These are phyloP conservation scores for Schizosaccharomyces japonicus DNA, from an alignment of 805 yeast species.

Conservation along the genomic window DNA sequence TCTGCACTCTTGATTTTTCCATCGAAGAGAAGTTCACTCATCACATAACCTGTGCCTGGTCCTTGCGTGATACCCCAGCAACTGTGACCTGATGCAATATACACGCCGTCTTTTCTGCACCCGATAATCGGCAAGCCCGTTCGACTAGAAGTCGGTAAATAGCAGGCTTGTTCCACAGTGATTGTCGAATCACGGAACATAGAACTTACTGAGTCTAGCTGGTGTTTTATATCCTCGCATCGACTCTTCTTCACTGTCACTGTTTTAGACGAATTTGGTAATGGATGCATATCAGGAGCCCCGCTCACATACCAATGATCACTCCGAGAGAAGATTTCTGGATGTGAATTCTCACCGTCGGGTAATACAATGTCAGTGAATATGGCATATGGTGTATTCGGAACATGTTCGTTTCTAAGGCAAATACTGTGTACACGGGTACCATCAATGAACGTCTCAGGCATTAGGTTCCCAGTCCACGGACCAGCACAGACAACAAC, in stretches of 20 bases:
- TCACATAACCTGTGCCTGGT: constrained; percentile 82
- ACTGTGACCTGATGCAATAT: constrained; percentile 76
- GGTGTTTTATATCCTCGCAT: constrained; percentile 66
- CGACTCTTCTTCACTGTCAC: constrained; percentile 68
- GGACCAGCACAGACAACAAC: constrained; percentile 79
- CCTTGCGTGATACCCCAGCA: constrained; percentile 99
- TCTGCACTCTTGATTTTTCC: constrained; percentile 59
- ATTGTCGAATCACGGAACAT: constrained; percentile 51
- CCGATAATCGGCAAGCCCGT: constrained; percentile 86
- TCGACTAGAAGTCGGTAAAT: constrained; percentile 77
- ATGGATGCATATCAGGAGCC: constrained; percentile 79
- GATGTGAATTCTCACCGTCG: constrained; percentile 45
- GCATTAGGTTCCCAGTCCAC: constrained; percentile 79
- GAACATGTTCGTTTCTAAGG: no score
- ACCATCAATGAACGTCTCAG: constrained; percentile 85
- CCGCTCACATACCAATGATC: constrained; percentile 96
- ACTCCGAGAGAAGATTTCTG: constrained; percentile 82
- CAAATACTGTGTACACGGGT: constrained; percentile 66
- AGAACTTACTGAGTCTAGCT: constrained; percentile 53
- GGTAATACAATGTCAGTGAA: constrained; percentile 68
- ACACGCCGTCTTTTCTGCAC: constrained; percentile 59
- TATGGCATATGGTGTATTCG: constrained; percentile 79
- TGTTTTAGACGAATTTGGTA: constrained; percentile 84
- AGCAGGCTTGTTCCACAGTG: constrained; percentile 75
- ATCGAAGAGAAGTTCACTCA: constrained; percentile 69